Base-by-base conservation (phyloP, 257 asterid genomes). In the Nicotiana attenuata region DNA sequence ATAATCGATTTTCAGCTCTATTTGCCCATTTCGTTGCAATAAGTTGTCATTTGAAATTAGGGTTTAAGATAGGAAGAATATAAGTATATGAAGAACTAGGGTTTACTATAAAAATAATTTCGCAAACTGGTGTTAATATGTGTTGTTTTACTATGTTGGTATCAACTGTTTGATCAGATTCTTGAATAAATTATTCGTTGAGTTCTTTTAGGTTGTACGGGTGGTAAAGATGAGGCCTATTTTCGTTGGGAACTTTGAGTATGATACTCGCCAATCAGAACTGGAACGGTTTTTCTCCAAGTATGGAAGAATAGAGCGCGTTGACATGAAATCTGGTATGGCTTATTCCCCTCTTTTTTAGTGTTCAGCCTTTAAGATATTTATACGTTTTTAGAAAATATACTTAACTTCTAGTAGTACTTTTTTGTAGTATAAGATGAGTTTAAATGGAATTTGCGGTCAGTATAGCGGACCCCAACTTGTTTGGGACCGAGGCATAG, bases 321-420 rank as follows among this genome's bases (percentile, higher is more conserved):
- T 95, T 35, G 99, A 93, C 85, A 92, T 93, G 96, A 95, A 95
- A 91, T 90, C 98, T 86, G 97, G 97, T 93, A 90, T 10, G n/a
- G 56, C 77, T 38, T 68, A 71, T 28, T 69, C 22, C 7, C 3
- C 33, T 45, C 10, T 20, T 20, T n/a, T 7, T 22, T 20, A 5
- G 3, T 13, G 5, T 52, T 0, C 5, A 10, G 56, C 56, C 17
- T 52, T 52, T 52, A 52, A 10, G 5, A 11, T 52, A 10, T 10
- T 50, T 14, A 10, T 50, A 2, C 5, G 5, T 28, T 50, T 50
- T 50, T 50, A 10, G 56, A 3, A 3, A 50, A 14, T 11, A 50
- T 50, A 10, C 1, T 50, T 50, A 50, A 11, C 5, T 50, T 50
- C 16, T 50, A 11, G 1, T 50, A 11, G 56, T 13, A 50, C 56